Evolutionary conservation across 345 rosid species (phyloP).

Genomic region (Kernera saxatilis): DNA sequence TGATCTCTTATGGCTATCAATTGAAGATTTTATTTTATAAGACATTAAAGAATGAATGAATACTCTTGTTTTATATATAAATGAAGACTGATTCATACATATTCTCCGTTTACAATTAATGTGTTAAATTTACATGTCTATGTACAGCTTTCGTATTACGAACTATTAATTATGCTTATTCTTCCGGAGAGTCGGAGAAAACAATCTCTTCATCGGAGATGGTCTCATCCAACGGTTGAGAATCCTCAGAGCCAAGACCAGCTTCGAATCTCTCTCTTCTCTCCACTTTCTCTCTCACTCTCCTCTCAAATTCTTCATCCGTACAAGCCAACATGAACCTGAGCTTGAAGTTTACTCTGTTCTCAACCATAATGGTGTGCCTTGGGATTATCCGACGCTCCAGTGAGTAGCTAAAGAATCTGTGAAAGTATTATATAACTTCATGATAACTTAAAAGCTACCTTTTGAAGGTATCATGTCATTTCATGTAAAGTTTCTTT

Average conservation of each 20-base stretch:
- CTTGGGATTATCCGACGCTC: conserved; percentile 83
- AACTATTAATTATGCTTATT: neutral
- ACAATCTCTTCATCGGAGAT: neutral
- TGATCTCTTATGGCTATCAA: neutral
- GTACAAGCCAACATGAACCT: conserved; percentile 70
- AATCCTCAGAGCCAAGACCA: conserved; percentile 22
- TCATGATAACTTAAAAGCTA: neutral
- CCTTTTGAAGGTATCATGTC: neutral
- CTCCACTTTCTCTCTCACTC: conserved; percentile 58
- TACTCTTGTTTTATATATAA: neutral
- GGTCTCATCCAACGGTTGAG: neutral
- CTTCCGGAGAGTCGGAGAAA: neutral
- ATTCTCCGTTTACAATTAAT: neutral
- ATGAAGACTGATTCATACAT: neutral
- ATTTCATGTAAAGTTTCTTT: neutral
- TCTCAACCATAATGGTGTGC: conserved; percentile 64
- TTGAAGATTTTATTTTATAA: neutral
- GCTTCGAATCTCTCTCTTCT: conserved; percentile 59
- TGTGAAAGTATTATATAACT: conserved; percentile 15
- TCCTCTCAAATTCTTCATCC: conserved; percentile 54
- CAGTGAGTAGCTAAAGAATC: conserved; percentile 89
- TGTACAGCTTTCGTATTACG: neutral
- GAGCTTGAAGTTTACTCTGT: conserved; percentile 67
- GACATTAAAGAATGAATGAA: neutral
- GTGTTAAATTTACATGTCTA: neutral